Percentiles rank a stretch among this genome's conserved stretches.
Evolutionary conservation across 768 basidiomycete genomes (phyloP).

Genomic region (Boletus subcaerulescens): DNA sequence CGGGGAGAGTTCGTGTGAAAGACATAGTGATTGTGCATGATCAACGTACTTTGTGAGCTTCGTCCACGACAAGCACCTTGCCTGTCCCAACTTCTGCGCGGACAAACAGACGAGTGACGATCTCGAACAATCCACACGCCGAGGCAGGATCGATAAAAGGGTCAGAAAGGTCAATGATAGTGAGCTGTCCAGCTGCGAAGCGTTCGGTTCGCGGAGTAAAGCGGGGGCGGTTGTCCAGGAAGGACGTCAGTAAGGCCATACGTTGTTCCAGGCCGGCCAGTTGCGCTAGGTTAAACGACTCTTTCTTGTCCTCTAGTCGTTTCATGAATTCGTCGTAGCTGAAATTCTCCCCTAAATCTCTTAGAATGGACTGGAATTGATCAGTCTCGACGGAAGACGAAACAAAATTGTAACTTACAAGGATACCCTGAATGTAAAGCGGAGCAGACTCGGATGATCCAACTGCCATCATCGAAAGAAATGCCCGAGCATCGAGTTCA

Average conservation of each 20-base stretch:
- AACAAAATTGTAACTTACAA: slow-evolving; percentile 42
- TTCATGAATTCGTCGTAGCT: slow-evolving; percentile 48
- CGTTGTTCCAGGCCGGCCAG: slow-evolving; percentile 58
- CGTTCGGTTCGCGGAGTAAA: slow-evolving; percentile 25
- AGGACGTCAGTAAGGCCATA: slow-evolving; percentile 57
- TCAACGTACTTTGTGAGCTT: slow-evolving; percentile 64
- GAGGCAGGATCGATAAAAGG: slow-evolving; percentile 67
- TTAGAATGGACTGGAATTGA: slow-evolving; percentile 49
- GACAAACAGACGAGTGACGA: slow-evolving; percentile 62
- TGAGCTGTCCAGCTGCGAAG: slow-evolving; percentile 57
- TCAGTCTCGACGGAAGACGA: slow-evolving; percentile 6
- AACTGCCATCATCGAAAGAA: slow-evolving; percentile 74
- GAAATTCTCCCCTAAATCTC: slow-evolving; percentile 61
- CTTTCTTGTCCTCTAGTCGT: slow-evolving; percentile 44
- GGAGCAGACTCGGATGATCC: slow-evolving; percentile 60
- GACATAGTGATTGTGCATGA: not conserved
- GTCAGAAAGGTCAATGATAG: slow-evolving; percentile 69
- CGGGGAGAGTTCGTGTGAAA: not conserved
- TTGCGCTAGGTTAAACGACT: slow-evolving; percentile 56
- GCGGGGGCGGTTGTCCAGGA: slow-evolving; percentile 38
- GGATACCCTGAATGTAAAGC: slow-evolving; percentile 63
- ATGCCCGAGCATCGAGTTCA: slow-evolving; percentile 66
- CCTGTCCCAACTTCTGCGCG: slow-evolving; percentile 58
- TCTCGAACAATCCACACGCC: slow-evolving; percentile 71
- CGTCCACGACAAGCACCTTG: slow-evolving; percentile 70